phyloP scores from a whole-genome alignment of 2,329 filamentous ascomycete species.

The Pseudocercospora crystallina region DNA sequence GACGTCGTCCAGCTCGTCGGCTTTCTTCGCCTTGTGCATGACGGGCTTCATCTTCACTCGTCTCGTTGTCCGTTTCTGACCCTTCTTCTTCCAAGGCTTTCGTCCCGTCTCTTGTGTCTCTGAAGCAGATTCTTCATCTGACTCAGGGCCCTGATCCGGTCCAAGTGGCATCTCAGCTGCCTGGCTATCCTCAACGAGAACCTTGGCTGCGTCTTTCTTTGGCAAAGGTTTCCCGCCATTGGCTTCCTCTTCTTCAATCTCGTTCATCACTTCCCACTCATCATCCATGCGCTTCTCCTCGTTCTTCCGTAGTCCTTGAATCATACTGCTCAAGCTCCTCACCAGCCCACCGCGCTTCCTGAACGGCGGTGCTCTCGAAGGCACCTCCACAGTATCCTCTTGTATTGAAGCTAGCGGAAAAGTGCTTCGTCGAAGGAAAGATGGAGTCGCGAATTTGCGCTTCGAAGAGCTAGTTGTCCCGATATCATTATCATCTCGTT shows the following conservation, averaged over 20 bases:
- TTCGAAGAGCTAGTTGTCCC: conserved; percentile 31
- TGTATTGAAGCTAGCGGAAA: conserved; percentile 56
- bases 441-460: conserved; percentile 63
- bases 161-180: conserved; percentile 44
- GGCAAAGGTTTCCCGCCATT: conserved; percentile 16
- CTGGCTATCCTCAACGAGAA: conserved; percentile 47
- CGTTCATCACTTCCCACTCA: conserved; percentile 71
- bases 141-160: conserved; percentile 41
- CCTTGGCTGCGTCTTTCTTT: conserved; percentile 30
- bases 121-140: conserved; percentile 54
- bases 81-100: conserved; percentile 76
- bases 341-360: conserved; percentile 50
- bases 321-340: conserved; percentile 70
- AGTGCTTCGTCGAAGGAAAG: conserved; percentile 60
- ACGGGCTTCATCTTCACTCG: conserved; percentile 56
- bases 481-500: conserved; percentile 38
- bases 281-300: conserved; percentile 71
- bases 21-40: conserved; percentile 33
- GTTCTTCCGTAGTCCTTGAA: conserved; percentile 67
- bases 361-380: conserved; percentile 36
- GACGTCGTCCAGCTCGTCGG: conserved; percentile 17
- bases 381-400: conserved; percentile 45
- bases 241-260: conserved; percentile 57
- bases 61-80: conserved; percentile 75
- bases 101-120: conserved; percentile 43